Evolutionary conservation across 2,329 filamentous ascomycete genomes (phyloP), one percentile per base, ranked within the genome.

Genomic region (Rugonectria rugulosa): DNA sequence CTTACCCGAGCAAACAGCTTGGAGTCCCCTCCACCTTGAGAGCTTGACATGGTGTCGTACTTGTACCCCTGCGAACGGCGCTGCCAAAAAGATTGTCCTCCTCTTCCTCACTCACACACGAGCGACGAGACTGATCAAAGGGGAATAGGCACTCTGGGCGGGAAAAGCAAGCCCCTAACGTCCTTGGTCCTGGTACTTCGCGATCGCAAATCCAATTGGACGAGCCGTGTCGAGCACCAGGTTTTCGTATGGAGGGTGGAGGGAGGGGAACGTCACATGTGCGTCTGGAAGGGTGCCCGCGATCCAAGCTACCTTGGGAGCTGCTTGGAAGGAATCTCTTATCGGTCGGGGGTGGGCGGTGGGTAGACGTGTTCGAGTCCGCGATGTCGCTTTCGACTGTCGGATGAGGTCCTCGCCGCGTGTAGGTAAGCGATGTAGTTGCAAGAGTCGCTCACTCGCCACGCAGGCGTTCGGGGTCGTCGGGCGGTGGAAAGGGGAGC

Each of bases 1-100:
- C 83, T 82, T 85, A 99, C 95, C 82, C 95, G 88, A 76, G 95
- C 94, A 82, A 99, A 99, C 80, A 99, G 88, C 86, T 97, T 98
- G 80, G 95, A 96, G 87, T 98, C 95, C 78, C 95, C 92, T 79
- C 91, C 91, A 76, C 87, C 68, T 60, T 70, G 78, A 59, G 80
- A 75, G 70, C 72, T 78, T 68, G 83, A 81, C 83, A 86, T 86
- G 70, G 69, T 76, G 72, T 63, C 64, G 65, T 67, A 59, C 60
- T 62, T 68, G 65, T 64, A 68, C 67, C 59, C 63, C 56, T 57
- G 62, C 53, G 54, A 40, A 60, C 34, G 34, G 47, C 54, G 57
- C 24, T 49, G 23, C 43, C 42, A 38, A 65, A 53, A 51, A 46
- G 34, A 57, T 59, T 64, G 29, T 36, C 29, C 38, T 43, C 29